phyloP scores from a whole-genome alignment of 2,329 filamentous ascomycete species.

The Fusarium duplospermum region DNA sequence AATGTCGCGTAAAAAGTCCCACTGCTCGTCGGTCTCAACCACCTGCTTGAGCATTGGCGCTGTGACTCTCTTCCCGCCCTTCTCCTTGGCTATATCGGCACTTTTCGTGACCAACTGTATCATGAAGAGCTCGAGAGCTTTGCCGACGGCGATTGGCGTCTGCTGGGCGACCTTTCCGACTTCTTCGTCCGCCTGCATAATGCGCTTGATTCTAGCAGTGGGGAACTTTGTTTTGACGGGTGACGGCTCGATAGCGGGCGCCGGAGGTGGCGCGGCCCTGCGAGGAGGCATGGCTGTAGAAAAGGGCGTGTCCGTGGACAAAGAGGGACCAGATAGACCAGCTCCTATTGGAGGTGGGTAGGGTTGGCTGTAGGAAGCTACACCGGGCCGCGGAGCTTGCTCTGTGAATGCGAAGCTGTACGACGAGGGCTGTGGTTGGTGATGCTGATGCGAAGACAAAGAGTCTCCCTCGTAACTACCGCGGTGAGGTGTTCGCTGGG shows the following conservation, averaged over 20 bases:
- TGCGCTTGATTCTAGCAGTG: conserved; percentile 96
- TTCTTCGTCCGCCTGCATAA: conserved; percentile 99
- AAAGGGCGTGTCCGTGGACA: conserved; percentile 19
- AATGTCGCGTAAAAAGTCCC: conserved; percentile 94
- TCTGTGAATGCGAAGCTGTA: conserved; percentile 29
- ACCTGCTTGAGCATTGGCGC: conserved; percentile 93
- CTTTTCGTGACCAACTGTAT: conserved; percentile 91
- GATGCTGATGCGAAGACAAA: conserved; percentile 25
- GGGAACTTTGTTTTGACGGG: conserved; percentile 95
- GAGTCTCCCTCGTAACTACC: conserved; percentile 20
- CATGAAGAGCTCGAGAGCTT: conserved; percentile 98
- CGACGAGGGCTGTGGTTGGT: conserved; percentile 29
- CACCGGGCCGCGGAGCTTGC: conserved; percentile 18
- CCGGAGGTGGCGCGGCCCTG: conserved; percentile 49
- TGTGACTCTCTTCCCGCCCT: conserved; percentile 89
- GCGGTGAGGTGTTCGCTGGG: conserved; percentile 9
- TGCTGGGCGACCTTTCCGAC: conserved; percentile 98
- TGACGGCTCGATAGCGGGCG: conserved; percentile 67
- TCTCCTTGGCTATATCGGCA: conserved; percentile 83
- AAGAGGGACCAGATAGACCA: conserved; percentile 14
- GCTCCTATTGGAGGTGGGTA: conserved; percentile 21
- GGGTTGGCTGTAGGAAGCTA: conserved; percentile 29
- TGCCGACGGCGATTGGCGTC: conserved; percentile 93
- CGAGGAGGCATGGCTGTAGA: conserved; percentile 50
- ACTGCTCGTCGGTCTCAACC: conserved; percentile 87